These are phyloP conservation scores for Trichoderma sp. DNA, from an alignment of 2,329 filamentous ascomycete species.

Conservation along the genomic window DNA sequence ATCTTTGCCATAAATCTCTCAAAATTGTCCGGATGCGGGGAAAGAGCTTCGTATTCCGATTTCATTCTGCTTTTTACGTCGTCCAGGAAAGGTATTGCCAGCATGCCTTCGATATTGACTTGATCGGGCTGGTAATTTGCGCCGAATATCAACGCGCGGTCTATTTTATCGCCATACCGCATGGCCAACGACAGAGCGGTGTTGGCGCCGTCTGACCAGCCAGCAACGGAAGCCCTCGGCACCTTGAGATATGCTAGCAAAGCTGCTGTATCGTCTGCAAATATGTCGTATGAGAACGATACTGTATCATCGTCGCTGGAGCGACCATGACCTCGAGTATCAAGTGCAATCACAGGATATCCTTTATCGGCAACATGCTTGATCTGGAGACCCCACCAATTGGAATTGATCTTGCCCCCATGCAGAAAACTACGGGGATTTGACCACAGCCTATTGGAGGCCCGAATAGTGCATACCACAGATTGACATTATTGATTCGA, in stretches of 20 bases:
- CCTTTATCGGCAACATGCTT: neutral
- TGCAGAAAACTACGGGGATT: slow-evolving; percentile 8
- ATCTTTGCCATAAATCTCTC: neutral
- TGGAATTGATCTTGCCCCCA: slow-evolving; percentile 19
- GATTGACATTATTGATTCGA: neutral
- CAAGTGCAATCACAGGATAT: neutral
- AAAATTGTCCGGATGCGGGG: neutral
- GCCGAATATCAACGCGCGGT: slow-evolving; percentile 11
- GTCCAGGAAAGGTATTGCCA: neutral
- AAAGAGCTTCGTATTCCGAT: neutral
- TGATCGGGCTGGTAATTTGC: slow-evolving; percentile 18
- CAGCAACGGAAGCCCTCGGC: neutral
- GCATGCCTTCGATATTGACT: neutral
- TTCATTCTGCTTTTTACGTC: neutral
- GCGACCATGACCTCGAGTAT: slow-evolving; percentile 1
- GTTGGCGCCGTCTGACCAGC: slow-evolving; percentile 23
- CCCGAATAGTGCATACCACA: slow-evolving; percentile 4
- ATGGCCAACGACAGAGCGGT: slow-evolving; percentile 12
- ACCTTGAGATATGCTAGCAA: neutral
- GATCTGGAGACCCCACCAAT: slow-evolving; percentile 18
- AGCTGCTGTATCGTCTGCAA: neutral
- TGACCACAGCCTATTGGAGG: neutral
- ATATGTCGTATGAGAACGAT: neutral
- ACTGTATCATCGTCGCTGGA: neutral
- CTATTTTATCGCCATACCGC: neutral